Evolutionary conservation across 1,284 basidiomycete species (phyloP).

Genomic region (Hymenochaete sp.): DNA sequence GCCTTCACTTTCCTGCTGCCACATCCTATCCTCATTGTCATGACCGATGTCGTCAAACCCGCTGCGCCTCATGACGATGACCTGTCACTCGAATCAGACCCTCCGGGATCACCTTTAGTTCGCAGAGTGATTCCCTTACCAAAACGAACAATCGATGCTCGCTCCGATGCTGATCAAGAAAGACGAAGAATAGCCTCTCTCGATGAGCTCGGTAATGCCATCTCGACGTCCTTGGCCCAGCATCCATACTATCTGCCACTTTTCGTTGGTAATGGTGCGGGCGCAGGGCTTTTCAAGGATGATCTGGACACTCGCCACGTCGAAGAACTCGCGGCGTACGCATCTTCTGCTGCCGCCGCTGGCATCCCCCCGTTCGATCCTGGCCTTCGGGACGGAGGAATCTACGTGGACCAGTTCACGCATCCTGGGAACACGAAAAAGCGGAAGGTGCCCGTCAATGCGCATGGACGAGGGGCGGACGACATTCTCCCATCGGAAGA

Average conservation of each 20-base stretch:
- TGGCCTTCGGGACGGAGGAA: conserved; percentile 43
- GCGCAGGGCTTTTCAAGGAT: conserved; percentile 34
- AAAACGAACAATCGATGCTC: conserved; percentile 39
- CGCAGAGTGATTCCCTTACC: conserved; percentile 58
- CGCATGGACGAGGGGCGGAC: conserved; percentile 14
- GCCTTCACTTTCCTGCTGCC: background rate
- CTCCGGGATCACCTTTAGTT: conserved; percentile 49
- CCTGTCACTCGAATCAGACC: conserved; percentile 51
- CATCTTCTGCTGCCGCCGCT: too few relatives aligned
- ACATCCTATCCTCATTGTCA: background rate
- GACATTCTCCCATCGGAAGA: conserved; percentile 21
- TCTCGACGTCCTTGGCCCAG: conserved; percentile 46
- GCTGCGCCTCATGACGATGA: conserved; percentile 31
- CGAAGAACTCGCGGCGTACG: too few relatives aligned
- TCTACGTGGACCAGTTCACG: conserved; percentile 55
- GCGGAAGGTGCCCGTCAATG: conserved; percentile 60
- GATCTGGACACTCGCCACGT: conserved; percentile 19
- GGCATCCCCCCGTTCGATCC: too few relatives aligned
- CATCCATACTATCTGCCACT: conserved; percentile 57
- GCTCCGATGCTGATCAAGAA: conserved; percentile 3
- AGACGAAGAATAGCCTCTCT: conserved; percentile 26
- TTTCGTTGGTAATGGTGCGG: conserved; percentile 29
- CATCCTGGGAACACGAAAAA: conserved; percentile 81
- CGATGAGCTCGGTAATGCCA: conserved; percentile 43
- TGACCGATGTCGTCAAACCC: conserved; percentile 4